These are phyloP conservation scores for Stephanodiscus minutulus DNA, from an alignment of 108 stramenopile species.

Conservation along the genomic window DNA sequence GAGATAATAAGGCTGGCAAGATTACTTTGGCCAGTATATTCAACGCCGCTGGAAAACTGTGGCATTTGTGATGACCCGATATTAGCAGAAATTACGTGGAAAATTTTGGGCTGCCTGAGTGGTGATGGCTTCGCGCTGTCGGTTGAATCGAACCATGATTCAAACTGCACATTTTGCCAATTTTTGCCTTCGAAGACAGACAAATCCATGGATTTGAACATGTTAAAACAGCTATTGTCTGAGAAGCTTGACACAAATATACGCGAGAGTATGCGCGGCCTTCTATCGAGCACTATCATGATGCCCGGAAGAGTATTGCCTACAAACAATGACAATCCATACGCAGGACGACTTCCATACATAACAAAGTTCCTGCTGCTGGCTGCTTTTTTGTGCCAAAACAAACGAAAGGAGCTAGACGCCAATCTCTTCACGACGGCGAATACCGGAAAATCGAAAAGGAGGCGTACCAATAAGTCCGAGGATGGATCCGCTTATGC, in stretches of 20 bases:
- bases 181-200: background rate
- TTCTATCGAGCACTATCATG: constrained; percentile 31
- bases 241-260: constrained; percentile 37
- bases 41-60: constrained; percentile 37
- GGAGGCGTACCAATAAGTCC: constrained; percentile 17
- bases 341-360: constrained; percentile 51
- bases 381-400: constrained; percentile 75
- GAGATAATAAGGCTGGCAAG: constrained; percentile 60
- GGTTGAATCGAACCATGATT: background rate
- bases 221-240: constrained; percentile 21
- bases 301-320: constrained; percentile 37
- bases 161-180: constrained; percentile 22
- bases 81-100: constrained; percentile 14
- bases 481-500: constrained; percentile 56
- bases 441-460: constrained; percentile 56
- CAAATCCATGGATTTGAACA: constrained; percentile 4
- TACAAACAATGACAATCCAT: constrained; percentile 18
- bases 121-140: background rate
- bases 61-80: background rate
- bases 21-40: constrained; percentile 62
- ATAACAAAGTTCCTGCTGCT: constrained; percentile 63
- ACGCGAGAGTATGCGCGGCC: constrained; percentile 35
- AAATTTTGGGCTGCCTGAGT: constrained; percentile 12
- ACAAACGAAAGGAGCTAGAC: constrained; percentile 67
- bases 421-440: constrained; percentile 57